Evolutionary conservation across 495 filamentous ascomycete species (phyloP).

Genomic region (Aspergillus conjunctus): DNA sequence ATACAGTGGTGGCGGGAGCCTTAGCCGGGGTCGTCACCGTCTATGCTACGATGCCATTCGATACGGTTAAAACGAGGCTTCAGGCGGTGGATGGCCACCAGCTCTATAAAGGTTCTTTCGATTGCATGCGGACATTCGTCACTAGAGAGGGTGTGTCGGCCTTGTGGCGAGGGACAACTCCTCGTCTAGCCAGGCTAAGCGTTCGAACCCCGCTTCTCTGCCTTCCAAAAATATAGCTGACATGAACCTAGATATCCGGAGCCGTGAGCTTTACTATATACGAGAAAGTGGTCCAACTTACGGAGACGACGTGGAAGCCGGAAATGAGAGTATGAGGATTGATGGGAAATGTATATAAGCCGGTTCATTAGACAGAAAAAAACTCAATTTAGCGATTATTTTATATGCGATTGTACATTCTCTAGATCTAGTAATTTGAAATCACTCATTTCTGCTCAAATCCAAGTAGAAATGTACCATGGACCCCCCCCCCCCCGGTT

Average conservation of each 20-base stretch:
- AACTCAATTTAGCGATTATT: too few relatives aligned
- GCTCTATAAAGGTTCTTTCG: slow-evolving; percentile 20
- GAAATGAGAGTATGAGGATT: background rate
- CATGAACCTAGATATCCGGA: slow-evolving; percentile 7
- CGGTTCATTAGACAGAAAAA: background rate
- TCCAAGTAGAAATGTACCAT: too few relatives aligned
- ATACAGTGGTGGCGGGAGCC: slow-evolving; percentile 27
- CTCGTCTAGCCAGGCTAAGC: slow-evolving; percentile 23
- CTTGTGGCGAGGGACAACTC: slow-evolving; percentile 27
- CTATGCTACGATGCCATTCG: slow-evolving; percentile 63
- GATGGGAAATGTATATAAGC: background rate
- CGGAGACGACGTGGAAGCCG: background rate
- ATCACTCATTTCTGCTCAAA: too few relatives aligned
- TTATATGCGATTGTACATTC: too few relatives aligned
- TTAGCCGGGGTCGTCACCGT: slow-evolving; percentile 34
- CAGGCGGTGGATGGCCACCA: slow-evolving; percentile 49
- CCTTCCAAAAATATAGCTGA: background rate
- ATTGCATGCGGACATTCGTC: slow-evolving; percentile 24
- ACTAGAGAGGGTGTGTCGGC: slow-evolving; percentile 20
- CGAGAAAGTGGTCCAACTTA: slow-evolving; percentile 9
- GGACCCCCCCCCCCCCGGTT: background rate
- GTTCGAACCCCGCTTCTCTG: slow-evolving; percentile 8
- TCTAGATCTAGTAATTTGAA: too few relatives aligned
- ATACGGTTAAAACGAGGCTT: slow-evolving; percentile 64
- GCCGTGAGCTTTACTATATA: slow-evolving; percentile 19